A percentile compares a stretch with the other conserved stretches of the same genome.
These are phyloP conservation scores for Physcomitrellopsis africana DNA, from an alignment of 225 moss, liverwort and hornwort genomes.

Conservation along the genomic window DNA sequence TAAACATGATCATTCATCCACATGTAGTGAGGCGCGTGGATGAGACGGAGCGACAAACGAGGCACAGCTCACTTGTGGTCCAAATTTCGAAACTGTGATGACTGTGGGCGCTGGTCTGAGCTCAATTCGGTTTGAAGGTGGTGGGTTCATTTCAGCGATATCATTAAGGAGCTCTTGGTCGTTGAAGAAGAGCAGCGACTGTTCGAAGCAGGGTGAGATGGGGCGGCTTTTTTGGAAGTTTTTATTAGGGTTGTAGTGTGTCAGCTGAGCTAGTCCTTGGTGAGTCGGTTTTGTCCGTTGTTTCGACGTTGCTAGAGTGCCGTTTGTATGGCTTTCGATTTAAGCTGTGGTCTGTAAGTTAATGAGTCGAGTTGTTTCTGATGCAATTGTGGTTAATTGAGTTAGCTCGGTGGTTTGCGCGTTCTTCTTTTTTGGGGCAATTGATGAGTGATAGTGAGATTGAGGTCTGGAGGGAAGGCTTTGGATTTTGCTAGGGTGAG, in stretches of 20 bases:
- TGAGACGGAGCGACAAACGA: not conserved
- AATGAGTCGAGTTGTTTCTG: not conserved
- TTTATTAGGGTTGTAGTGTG: too few relatives aligned
- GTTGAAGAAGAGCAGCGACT: too few relatives aligned
- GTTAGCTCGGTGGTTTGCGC: not conserved
- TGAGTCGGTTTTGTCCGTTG: too few relatives aligned
- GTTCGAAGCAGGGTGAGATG: too few relatives aligned
- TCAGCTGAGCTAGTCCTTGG: not conserved
- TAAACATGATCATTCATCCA: slow-evolving; percentile 14
- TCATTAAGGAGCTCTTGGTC: too few relatives aligned
- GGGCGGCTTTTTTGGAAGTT: too few relatives aligned
- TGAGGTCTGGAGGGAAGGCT: not conserved
- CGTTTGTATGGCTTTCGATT: not conserved
- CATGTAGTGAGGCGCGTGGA: not conserved
- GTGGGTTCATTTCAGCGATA: too few relatives aligned
- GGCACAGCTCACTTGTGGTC: too few relatives aligned
- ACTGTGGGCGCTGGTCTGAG: not conserved
- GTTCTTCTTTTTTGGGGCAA: not conserved
- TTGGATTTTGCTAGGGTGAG: not conserved
- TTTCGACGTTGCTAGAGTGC: not conserved
- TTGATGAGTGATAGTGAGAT: not conserved
- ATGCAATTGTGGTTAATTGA: not conserved
- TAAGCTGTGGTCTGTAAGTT: not conserved
- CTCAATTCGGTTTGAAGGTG: not conserved
- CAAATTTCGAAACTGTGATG: not conserved